A percentile compares a stretch with the other conserved stretches of the same genome.
These are phyloP conservation scores for Aquilaria malaccensis DNA, from an alignment of 345 rosid species.

Conservation along the genomic window DNA sequence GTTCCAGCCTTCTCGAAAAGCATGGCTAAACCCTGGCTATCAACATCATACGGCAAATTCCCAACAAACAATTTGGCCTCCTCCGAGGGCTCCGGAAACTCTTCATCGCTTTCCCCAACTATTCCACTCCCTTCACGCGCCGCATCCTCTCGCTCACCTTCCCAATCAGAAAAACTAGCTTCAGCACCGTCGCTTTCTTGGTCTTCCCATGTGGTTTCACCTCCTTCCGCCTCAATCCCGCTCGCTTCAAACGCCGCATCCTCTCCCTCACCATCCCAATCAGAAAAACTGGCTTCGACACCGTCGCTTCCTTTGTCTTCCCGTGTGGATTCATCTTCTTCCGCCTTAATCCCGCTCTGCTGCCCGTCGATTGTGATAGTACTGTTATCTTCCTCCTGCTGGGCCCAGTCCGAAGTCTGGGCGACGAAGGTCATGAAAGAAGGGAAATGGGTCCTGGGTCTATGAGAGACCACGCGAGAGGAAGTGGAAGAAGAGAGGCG, in stretches of 20 bases:
- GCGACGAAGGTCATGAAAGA: conserved; percentile 35
- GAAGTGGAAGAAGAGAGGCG: conserved; percentile 24
- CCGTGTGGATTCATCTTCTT: conserved; percentile 17
- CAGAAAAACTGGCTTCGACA: conserved; percentile 18
- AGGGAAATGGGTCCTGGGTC: conserved; percentile 28
- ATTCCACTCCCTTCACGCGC: conserved; percentile 9
- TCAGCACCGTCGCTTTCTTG: conserved; percentile 22
- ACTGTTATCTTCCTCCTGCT: conserved; percentile 26
- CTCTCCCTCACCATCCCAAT: conserved; percentile 31
- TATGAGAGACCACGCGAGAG: conserved; percentile 23
- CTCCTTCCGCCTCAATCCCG: conserved; percentile 16
- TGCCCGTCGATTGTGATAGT: conserved; percentile 17
- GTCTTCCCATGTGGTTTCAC: conserved; percentile 23
- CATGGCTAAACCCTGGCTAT: conserved; percentile 65
- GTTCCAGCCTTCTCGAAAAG: conserved; percentile 75
- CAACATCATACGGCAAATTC: conserved; percentile 64
- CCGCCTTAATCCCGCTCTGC: conserved; percentile 15
- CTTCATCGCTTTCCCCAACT: conserved; percentile 20
- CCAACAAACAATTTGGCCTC: conserved; percentile 79
- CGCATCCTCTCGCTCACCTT: conserved; percentile 24
- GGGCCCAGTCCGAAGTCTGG: conserved; percentile 54
- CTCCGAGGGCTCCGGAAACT: conserved; percentile 49
- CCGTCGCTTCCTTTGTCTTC: conserved; percentile 27
- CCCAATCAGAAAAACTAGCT: conserved; percentile 25
- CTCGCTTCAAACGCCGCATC: conserved; percentile 10